Conservation (phyloP, 73 alveolate species). For the Stentor roeselii region DNA sequence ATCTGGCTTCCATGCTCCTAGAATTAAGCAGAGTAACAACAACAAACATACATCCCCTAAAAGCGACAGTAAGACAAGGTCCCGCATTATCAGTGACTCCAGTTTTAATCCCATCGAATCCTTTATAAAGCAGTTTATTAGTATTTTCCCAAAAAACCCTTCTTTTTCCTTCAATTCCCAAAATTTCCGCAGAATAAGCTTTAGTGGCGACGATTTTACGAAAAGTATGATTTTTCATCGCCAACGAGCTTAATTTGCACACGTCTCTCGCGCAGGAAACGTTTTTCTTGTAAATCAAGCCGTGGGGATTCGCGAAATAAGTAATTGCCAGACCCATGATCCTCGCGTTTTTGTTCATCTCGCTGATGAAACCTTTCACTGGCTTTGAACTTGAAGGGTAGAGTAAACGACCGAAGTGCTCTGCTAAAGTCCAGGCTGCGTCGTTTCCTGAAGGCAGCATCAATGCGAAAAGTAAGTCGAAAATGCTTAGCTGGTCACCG, state of each 20-base stretch:
- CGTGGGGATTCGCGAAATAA: slow-evolving; percentile 74
- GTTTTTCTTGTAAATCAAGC: slow-evolving; percentile 60
- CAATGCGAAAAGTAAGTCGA: slow-evolving; percentile 66
- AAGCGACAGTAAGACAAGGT: slow-evolving; percentile 45
- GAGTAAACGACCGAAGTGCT: slow-evolving; percentile 52
- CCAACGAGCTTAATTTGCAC: slow-evolving; percentile 44
- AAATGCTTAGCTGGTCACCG: slow-evolving; percentile 55
- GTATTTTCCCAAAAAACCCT: slow-evolving; percentile 63
- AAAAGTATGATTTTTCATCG: slow-evolving; percentile 47
- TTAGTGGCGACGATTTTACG: slow-evolving; percentile 46
- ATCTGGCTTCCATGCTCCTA: slow-evolving; percentile 70
- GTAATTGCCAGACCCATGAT: slow-evolving; percentile 56
- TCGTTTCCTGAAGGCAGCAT: slow-evolving; percentile 87
- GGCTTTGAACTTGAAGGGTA: slow-evolving; percentile 38
- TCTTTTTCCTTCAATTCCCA: background rate
- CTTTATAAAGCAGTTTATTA: slow-evolving; percentile 52
- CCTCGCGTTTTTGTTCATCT: slow-evolving; percentile 65
- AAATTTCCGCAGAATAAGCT: slow-evolving; percentile 32
- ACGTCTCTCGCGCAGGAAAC: slow-evolving; percentile 72
- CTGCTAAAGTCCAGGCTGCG: slow-evolving; percentile 72
- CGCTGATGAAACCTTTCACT: slow-evolving; percentile 48
- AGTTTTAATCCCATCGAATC: slow-evolving; percentile 64
- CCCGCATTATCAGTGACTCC: slow-evolving; percentile 71
- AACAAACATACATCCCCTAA: slow-evolving; percentile 36
- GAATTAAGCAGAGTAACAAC: slow-evolving; percentile 69